Evolutionary conservation across 768 basidiomycete genomes (phyloP), one percentile per base, ranked within the genome.

Genomic region (Russula dissimulans): DNA sequence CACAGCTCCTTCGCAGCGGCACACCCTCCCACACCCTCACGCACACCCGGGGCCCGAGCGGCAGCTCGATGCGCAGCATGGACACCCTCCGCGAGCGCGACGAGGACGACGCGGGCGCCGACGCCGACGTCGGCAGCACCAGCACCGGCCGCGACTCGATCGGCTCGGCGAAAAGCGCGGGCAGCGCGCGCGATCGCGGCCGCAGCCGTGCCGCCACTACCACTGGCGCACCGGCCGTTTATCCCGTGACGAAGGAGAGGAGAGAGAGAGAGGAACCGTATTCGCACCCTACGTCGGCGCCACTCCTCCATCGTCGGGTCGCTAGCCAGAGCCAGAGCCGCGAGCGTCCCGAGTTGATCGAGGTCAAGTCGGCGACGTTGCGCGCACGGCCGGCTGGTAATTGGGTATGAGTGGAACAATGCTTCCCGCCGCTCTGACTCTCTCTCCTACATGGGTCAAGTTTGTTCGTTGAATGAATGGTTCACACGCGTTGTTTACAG

Each of bases 31-130:
- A 66, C 74, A 17, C 46, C 66, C 45, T 62, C 59, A 18, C 79
- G 77, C 60, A 70, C 72, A 15, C 52, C 65, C 76, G 79, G 18
- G 81, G 78, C 41, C 65, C 79, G 57, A 83, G 82, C 67, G 77
- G 74, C 26, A 76, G 77, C 10, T 87, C 86, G 9, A 71, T 84
- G 5, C 80, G 77, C 68, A 86, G 82, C 68, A 71, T 83, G 55
- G 81, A 80, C 60, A 82, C 85, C 2, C 74, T 87, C 52, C 74
- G 81, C 47, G 86, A 89, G 66, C 76, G 70, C 31, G 74, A 71
- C 6, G 81, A 81, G 59, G 70, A 69, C 17, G 53, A 50, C 5
- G 38, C 56, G n/a, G 44, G 31, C 38, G 44, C 22, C 14, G 67
- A 51, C n/a, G 42, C 57, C 5, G 57, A 52, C 43, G 9, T 12